Evolutionary conservation across 2,329 filamentous ascomycete species (phyloP), one percentile per base, ranked within the genome.

Genomic region (Aspergillus sp.): DNA sequence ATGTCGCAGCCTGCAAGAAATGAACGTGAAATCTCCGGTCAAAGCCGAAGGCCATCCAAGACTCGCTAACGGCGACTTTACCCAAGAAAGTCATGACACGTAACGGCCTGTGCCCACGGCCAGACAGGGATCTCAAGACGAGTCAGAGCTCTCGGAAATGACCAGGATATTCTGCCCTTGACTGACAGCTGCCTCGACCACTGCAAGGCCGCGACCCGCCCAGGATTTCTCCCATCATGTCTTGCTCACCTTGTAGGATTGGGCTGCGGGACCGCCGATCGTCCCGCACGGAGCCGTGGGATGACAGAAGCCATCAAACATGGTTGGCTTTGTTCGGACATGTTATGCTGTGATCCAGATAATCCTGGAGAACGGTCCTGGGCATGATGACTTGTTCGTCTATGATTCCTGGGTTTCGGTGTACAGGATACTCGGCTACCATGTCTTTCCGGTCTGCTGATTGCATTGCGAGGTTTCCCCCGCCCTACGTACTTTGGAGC

Each of bases 11-110:
- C 44, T 49, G 44, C 52, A 44, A 42, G 53, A 17, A 55, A 32
- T 23, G 39, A 47, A 23, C n/a, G 13, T 23, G 27, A 15, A 23
- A 48, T 54, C 41, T 32, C 41, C 30, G 49, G 39, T 36, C 50
- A 42, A 30, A 44, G 52, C 42, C 49, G 30, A 54, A 36, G 38
- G 44, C 8, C 36, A 51, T 53, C 51, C 32, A 8, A 23, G 53
- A 38, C 54, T 54, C 39, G 36, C 30, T 50, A 55, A 48, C 65
- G 64, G 63, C 58, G 55, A 52, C 64, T 57, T 62, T 66, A 63
- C 67, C 70, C 54, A 68, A 69, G 62, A 60, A 13, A 63, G 69
- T 58, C 54, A 64, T 72, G 71, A 73, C 70, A 73, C 68, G 70
- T 72, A 72, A 73, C 69, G 70, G 68, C 52, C 54, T 27, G 19